A percentile compares a stretch with the other conserved stretches of the same genome.
Conservation (phyloP, 495 filamentous ascomycete species). For the Penicillium atrosanguineum region DNA sequence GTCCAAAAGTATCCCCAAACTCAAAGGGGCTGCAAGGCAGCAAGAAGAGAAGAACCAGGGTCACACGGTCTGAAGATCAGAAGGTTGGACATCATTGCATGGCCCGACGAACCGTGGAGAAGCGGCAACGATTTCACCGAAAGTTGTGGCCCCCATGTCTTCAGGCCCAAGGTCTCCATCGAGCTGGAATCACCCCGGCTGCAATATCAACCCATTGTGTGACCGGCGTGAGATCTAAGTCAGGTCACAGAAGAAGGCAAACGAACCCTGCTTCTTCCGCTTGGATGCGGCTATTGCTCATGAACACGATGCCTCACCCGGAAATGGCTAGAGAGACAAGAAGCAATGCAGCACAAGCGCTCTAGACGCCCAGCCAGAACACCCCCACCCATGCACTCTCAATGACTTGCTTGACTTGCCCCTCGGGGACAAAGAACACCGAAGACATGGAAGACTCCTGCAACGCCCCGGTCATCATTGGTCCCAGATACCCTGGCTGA, state of each 20-base stretch:
- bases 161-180: conserved; percentile 4
- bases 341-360: conserved; percentile 32
- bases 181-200: conserved; percentile 17
- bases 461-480: conserved; percentile 19
- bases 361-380: conserved; percentile 32
- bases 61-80: conserved; percentile 28
- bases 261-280: conserved; percentile 17
- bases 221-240: background rate
- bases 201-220: conserved; percentile 2
- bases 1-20: conserved; percentile 3
- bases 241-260: background rate
- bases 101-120: conserved; percentile 24
- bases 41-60: conserved; percentile 8
- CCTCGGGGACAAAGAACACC: conserved; percentile 3
- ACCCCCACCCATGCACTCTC: conserved; percentile 21
- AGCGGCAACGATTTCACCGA: conserved; percentile 12
- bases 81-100: conserved; percentile 43
- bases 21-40: conserved; percentile 18
- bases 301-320: conserved; percentile 7
- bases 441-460: conserved; percentile 10
- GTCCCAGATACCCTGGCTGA: conserved; percentile 23
- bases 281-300: conserved; percentile 25
- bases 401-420: conserved; percentile 24
- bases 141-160: conserved; percentile 15
- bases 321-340: conserved; percentile 10